Evolutionary conservation across 164 flowering plant species (phyloP).

Genomic region (Taxillus chinensis): DNA sequence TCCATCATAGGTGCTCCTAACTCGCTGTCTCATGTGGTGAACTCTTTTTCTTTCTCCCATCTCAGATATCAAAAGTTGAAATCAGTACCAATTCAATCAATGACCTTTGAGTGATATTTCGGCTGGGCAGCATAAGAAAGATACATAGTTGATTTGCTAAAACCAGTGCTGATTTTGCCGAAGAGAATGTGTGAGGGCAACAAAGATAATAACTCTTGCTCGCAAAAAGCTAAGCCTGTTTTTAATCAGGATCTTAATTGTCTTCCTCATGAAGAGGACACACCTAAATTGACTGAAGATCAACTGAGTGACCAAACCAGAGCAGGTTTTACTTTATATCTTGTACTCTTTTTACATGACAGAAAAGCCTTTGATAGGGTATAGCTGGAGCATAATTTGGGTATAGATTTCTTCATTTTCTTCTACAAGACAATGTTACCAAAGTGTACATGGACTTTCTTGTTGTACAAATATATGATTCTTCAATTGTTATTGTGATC

Average conservation of each 20-base stretch:
- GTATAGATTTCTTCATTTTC: no score
- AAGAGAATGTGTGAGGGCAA: constrained; percentile 6
- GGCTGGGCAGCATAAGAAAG: constrained; percentile 8
- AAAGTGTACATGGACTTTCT: no score
- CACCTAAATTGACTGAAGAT: constrained; percentile 10
- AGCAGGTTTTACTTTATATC: constrained; percentile 20
- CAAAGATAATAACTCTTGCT: constrained; percentile 4
- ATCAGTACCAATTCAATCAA: constrained; percentile 20
- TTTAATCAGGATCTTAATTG: constrained; percentile 35
- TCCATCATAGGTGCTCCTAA: neutral
- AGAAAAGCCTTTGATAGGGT: no score
- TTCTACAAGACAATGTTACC: no score
- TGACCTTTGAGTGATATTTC: constrained; percentile 22
- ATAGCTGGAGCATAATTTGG: no score
- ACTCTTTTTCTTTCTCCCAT: neutral
- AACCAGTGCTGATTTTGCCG: constrained; percentile 1
- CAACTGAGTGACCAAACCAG: constrained; percentile 13
- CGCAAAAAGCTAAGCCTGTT: constrained; percentile 13
- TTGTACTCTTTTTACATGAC: neutral
- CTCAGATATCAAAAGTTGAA: constrained; percentile 18
- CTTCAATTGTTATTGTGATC: no score
- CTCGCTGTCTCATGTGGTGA: neutral
- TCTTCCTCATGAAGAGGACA: constrained; percentile 20
- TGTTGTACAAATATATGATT: no score
- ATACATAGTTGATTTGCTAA: no score